Percentiles rank a stretch among this genome's conserved stretches.
These are phyloP conservation scores for Hypoxylon lenormandii DNA, from an alignment of 495 filamentous ascomycete genomes.

Conservation along the genomic window DNA sequence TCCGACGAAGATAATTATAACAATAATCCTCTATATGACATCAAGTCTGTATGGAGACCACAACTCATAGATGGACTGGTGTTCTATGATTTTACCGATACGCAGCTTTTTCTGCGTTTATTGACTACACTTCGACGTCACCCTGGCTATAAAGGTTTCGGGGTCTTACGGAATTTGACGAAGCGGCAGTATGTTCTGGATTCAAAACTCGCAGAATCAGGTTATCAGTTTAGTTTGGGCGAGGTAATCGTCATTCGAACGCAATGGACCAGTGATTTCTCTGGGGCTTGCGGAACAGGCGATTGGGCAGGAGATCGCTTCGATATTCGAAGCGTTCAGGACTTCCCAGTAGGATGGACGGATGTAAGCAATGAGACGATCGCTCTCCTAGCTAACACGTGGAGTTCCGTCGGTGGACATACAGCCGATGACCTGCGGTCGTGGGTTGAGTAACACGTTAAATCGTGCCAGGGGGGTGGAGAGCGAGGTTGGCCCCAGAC, in stretches of 20 bases:
- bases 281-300: not conserved
- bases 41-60: not conserved
- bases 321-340: constrained; percentile 3
- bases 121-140: not conserved
- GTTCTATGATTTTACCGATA: not conserved
- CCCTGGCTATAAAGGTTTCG: constrained; percentile 1
- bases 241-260: constrained; percentile 2
- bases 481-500: too few relatives aligned
- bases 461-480: too few relatives aligned
- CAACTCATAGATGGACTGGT: not conserved
- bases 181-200: constrained; percentile 18
- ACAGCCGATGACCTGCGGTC: too few relatives aligned
- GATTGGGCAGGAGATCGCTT: constrained; percentile 12
- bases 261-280: not conserved
- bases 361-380: not conserved
- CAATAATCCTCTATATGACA: not conserved
- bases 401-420: too few relatives aligned
- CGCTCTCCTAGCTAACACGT: too few relatives aligned
- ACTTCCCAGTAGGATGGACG: not conserved
- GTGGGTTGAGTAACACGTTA: too few relatives aligned
- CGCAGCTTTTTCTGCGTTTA: not conserved
- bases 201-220: constrained; percentile 5
- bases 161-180: constrained; percentile 17
- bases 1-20: too few relatives aligned
- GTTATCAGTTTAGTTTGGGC: not conserved